phyloP scores from a whole-genome alignment of 2,329 filamentous ascomycete genomes.

The Metarhizium anisopliae region DNA sequence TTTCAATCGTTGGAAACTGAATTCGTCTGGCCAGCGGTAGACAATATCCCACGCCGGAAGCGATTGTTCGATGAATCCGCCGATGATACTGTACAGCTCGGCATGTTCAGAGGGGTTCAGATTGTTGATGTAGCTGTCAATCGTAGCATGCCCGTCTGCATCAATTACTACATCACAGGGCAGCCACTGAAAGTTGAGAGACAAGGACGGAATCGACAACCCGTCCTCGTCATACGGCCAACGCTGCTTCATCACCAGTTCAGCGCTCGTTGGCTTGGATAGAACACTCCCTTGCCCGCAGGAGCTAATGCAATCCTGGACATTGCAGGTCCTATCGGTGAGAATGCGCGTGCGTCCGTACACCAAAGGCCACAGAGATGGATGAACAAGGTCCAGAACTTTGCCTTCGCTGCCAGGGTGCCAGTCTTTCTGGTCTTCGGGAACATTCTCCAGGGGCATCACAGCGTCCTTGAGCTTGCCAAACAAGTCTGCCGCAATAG shows the following conservation, averaged over 20 bases:
- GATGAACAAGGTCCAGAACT: constrained; percentile 55
- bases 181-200: constrained; percentile 33
- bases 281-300: constrained; percentile 22
- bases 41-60: constrained; percentile 37
- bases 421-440: constrained; percentile 45
- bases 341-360: constrained; percentile 37
- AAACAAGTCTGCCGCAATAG: constrained; percentile 14
- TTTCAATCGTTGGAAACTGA: constrained; percentile 16
- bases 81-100: constrained; percentile 30
- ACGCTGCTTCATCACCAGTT: background rate
- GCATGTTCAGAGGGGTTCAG: constrained; percentile 33
- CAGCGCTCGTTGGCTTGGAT: constrained; percentile 10
- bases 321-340: constrained; percentile 19
- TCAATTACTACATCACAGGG: constrained; percentile 39
- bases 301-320: constrained; percentile 26
- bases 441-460: constrained; percentile 38
- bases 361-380: constrained; percentile 52
- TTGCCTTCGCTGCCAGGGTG: constrained; percentile 47
- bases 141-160: constrained; percentile 23
- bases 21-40: constrained; percentile 22
- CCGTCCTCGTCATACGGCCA: constrained; percentile 1
- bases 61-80: constrained; percentile 29
- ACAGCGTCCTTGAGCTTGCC: constrained; percentile 34
- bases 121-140: constrained; percentile 46
- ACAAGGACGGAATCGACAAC: background rate